phyloP scores from a whole-genome alignment of 768 basidiomycete species.

The Lentinula detonsa region DNA sequence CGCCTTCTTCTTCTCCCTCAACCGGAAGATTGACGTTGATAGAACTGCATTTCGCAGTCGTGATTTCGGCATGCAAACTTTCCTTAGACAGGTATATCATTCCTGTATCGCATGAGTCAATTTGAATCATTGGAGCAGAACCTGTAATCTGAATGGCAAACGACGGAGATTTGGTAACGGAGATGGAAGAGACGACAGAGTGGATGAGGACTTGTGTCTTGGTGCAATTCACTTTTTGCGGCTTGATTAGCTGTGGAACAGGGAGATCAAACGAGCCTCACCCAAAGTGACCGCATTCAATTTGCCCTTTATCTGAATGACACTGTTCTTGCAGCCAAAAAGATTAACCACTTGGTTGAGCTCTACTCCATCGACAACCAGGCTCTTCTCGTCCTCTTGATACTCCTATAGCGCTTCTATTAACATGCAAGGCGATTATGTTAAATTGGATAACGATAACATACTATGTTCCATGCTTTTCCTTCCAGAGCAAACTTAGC shows the following conservation, averaged over 20 bases:
- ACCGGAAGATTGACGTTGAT: conserved; percentile 89
- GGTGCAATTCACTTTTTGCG: conserved; percentile 68
- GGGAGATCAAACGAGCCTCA: conserved; percentile 27
- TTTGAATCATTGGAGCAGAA: conserved; percentile 82
- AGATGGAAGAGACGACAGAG: conserved; percentile 87
- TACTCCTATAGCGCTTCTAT: conserved; percentile 59
- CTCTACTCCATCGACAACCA: conserved; percentile 73
- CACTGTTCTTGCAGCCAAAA: conserved; percentile 84
- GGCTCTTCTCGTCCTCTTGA: conserved; percentile 70
- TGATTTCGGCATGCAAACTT: conserved; percentile 75
- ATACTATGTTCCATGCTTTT: conserved; percentile 88
- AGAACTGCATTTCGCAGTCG: conserved; percentile 88
- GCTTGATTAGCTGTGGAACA: conserved; percentile 1
- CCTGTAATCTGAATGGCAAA: conserved; percentile 93
- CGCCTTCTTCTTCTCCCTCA: conserved; percentile 84
- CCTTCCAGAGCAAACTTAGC: conserved; percentile 85
- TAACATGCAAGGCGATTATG: not conserved
- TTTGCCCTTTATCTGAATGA: conserved; percentile 85
- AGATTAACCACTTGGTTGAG: conserved; percentile 83
- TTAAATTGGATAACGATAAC: conserved; percentile 15
- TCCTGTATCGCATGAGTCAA: conserved; percentile 94
- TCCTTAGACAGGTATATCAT: conserved; percentile 89
- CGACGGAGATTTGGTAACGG: conserved; percentile 86
- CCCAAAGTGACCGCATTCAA: conserved; percentile 90
- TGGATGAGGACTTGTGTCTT: conserved; percentile 88